phyloP scores from a whole-genome alignment of 1,284 basidiomycete genomes.

The Cutaneotrichosporon dermatis region DNA sequence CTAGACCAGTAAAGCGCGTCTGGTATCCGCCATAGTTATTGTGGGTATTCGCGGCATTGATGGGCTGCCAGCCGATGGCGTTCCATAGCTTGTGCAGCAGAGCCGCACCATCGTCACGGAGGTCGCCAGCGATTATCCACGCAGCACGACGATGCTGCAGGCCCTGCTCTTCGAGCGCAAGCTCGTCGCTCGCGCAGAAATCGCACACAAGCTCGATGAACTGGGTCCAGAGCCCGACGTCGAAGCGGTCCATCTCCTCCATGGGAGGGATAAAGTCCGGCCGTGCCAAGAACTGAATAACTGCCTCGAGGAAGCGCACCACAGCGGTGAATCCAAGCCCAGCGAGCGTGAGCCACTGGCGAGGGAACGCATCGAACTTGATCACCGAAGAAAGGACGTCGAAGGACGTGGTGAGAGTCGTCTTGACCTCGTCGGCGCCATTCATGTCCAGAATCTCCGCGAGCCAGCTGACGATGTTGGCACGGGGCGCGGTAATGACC shows the following conservation, averaged over 20 bases:
- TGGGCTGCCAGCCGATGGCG: slow-evolving; percentile 66
- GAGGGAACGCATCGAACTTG: slow-evolving; percentile 82
- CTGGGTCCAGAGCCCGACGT: slow-evolving; percentile 74
- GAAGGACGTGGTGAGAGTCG: slow-evolving; percentile 72
- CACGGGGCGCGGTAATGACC: slow-evolving; percentile 70
- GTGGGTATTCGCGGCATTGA: slow-evolving; percentile 11
- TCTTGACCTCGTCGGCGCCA: slow-evolving; percentile 69
- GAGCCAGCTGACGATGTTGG: slow-evolving; percentile 73
- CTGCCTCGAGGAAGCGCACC: slow-evolving; percentile 80
- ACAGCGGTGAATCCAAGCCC: slow-evolving; percentile 83
- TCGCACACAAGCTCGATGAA: slow-evolving; percentile 78
- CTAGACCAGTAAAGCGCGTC: slow-evolving; percentile 73
- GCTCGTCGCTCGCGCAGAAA: slow-evolving; percentile 79
- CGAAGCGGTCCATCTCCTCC: slow-evolving; percentile 63
- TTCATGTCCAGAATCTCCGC: slow-evolving; percentile 78
- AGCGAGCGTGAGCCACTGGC: slow-evolving; percentile 87
- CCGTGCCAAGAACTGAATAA: slow-evolving; percentile 66
- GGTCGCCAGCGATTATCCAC: slow-evolving; percentile 91
- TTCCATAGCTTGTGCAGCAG: slow-evolving; percentile 82
- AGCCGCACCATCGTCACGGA: slow-evolving; percentile 85
- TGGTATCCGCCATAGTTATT: slow-evolving; percentile 57
- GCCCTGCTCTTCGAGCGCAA: slow-evolving; percentile 75
- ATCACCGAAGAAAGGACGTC: slow-evolving; percentile 76
- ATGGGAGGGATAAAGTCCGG: slow-evolving; percentile 74
- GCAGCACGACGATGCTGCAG: slow-evolving; percentile 83